phyloP scores from a whole-genome alignment of 176 grass and related monocot species.

The Puccinellia tenuiflora region DNA sequence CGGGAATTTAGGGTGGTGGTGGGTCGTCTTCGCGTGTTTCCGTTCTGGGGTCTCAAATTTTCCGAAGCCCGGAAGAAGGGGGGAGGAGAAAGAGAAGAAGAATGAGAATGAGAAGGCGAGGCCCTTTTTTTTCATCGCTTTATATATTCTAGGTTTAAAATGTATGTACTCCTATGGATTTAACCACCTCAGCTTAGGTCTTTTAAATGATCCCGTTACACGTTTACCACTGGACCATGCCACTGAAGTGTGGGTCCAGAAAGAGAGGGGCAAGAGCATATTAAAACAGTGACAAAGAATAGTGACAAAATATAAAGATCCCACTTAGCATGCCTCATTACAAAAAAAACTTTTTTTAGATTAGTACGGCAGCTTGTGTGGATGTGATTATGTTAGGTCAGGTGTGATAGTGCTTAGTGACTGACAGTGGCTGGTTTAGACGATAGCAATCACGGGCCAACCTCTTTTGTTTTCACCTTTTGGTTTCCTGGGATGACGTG shows the following conservation, averaged over 20 bases:
- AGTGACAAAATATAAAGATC: not conserved
- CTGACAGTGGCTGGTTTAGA: conserved; percentile 30
- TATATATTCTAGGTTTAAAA: not conserved
- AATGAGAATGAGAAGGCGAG: not conserved
- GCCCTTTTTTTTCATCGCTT: not conserved
- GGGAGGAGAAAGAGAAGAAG: not conserved
- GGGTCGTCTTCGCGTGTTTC: conserved; percentile 26
- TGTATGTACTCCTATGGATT: conserved; percentile 3
- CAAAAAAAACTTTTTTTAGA: not conserved
- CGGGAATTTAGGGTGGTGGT: conserved; percentile 7
- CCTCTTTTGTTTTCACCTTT: not conserved
- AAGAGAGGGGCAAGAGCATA: not conserved
- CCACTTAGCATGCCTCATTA: not conserved
- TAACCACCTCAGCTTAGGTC: not conserved
- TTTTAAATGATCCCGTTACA: not conserved
- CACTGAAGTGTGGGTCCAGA: not conserved
- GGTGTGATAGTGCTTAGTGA: conserved; percentile 19
- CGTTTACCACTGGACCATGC: not conserved
- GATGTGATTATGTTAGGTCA: conserved; percentile 29
- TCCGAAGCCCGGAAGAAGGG: conserved; percentile 8
- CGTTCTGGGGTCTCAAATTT: conserved; percentile 34
- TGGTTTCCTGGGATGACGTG: not conserved
- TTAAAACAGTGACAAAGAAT: not conserved
- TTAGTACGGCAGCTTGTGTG: not conserved
- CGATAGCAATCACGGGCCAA: conserved; percentile 25